These are phyloP conservation scores for Posidonia australis DNA, from an alignment of 106 monocot genomes.

Conservation along the genomic window DNA sequence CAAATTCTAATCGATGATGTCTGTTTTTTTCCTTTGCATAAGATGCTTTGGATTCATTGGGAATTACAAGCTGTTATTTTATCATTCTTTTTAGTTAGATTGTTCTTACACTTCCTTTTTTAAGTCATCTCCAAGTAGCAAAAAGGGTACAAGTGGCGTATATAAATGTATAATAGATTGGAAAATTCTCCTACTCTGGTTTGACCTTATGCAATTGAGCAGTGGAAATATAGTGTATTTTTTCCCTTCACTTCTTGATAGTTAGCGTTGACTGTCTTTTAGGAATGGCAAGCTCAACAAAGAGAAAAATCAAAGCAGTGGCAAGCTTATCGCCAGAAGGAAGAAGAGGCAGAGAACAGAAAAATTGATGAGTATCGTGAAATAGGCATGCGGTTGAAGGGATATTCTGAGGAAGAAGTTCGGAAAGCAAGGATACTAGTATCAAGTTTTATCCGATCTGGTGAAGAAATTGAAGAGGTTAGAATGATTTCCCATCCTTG, in stretches of 20 bases:
- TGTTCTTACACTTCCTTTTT: neutral
- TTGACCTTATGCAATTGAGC: neutral
- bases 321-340: conserved; percentile 76
- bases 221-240: neutral
- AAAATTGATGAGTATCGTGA: conserved; percentile 73
- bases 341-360: conserved; percentile 61
- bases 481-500: no score
- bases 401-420: conserved; percentile 84
- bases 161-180: no score
- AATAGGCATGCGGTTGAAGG: conserved; percentile 82
- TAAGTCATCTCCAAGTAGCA: neutral
- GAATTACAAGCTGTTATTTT: neutral
- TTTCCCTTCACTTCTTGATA: neutral
- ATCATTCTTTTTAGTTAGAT: no score
- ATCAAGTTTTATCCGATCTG: conserved; percentile 74
- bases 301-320: conserved; percentile 78
- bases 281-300: conserved; percentile 95
- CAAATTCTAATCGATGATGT: no score
- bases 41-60: neutral
- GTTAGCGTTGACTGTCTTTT: conserved; percentile 3
- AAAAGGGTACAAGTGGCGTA: neutral
- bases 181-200: neutral
- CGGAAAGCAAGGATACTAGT: conserved; percentile 72
- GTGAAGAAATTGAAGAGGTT: conserved; percentile 94
- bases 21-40: no score